Evolutionary conservation across 768 basidiomycete genomes (phyloP).

Genomic region (Hortiboletus campestris): DNA sequence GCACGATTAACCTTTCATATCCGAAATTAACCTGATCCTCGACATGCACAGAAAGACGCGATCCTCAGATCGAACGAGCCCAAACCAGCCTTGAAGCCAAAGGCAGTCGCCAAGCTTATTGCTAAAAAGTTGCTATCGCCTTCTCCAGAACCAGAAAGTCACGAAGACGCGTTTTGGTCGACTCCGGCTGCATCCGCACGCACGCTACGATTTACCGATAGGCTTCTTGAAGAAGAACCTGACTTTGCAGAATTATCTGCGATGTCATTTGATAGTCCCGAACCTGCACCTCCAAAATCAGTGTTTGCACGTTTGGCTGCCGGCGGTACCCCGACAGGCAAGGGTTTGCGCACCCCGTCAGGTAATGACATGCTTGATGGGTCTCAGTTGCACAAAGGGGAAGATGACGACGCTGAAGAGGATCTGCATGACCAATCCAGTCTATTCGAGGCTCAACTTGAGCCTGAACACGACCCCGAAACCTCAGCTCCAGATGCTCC

Average conservation of each 20-base stretch:
- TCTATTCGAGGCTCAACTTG: constrained; percentile 10
- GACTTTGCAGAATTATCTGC: constrained; percentile 51
- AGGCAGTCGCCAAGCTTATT: constrained; percentile 4
- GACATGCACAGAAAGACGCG: constrained; percentile 25
- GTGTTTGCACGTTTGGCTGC: constrained; percentile 27
- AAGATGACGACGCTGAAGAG: constrained; percentile 1
- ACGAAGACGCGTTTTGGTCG: constrained; percentile 64
- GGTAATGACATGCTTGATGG: constrained; percentile 10
- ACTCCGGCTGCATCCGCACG: constrained; percentile 54
- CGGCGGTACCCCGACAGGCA: constrained; percentile 7
- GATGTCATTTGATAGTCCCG: constrained; percentile 47
- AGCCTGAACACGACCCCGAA: constrained; percentile 1
- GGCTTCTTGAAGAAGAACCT: constrained; percentile 60
- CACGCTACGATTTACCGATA: constrained; percentile 61
- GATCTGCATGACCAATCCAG: constrained; percentile 13
- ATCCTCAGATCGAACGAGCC: constrained; percentile 25
- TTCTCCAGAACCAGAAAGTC: constrained; percentile 30
- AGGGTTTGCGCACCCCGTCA: background rate
- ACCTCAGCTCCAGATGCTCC: background rate
- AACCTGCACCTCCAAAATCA: constrained; percentile 33
- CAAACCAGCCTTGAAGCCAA: constrained; percentile 9
- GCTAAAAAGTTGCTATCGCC: constrained; percentile 17
- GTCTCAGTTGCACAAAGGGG: background rate
- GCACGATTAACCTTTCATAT: constrained; percentile 24
- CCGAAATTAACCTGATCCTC: background rate